phyloP scores from a whole-genome alignment of 169 alveolate genomes.

The Eimeria maxima region DNA sequence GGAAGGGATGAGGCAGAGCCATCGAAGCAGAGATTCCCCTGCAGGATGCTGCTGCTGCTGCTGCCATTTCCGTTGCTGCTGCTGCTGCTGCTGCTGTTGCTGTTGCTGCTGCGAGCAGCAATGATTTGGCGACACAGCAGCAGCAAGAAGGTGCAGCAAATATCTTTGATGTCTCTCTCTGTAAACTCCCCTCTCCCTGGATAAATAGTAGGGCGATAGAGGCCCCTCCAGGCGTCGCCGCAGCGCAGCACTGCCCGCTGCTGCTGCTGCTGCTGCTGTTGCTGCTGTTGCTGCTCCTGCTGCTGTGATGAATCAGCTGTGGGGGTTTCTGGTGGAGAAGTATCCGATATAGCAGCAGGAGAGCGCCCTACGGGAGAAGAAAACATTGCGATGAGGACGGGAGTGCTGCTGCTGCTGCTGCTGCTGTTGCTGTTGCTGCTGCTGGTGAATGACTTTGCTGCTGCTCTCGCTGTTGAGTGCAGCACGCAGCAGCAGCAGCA shows the following conservation, averaged over 20 bases:
- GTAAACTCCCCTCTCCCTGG: constrained; percentile 23
- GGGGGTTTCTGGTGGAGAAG: background rate
- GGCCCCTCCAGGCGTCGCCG: constrained; percentile 39
- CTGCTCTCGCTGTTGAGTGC: constrained; percentile 18
- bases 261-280: constrained; percentile 60
- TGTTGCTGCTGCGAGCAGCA: background rate
- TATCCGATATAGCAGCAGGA: background rate
- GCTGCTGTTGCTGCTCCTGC: constrained; percentile 20
- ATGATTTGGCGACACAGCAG: background rate
- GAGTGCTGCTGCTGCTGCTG: constrained; percentile 10
- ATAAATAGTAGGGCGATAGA: constrained; percentile 16
- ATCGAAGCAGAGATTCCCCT: background rate
- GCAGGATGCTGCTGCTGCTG: background rate
- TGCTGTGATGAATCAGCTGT: background rate
- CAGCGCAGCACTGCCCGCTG: constrained; percentile 52
- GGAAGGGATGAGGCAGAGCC: background rate
- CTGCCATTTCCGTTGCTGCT: background rate
- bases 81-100: background rate
- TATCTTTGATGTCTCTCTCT: constrained; percentile 17
- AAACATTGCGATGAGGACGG: background rate
- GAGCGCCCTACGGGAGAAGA: background rate
- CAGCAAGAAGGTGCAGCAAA: constrained; percentile 47
- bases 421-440: constrained; percentile 8
- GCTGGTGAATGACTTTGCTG: background rate
- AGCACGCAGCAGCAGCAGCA: background rate